phyloP scores from a whole-genome alignment of 345 rosid species.

The Turritis glabra region DNA sequence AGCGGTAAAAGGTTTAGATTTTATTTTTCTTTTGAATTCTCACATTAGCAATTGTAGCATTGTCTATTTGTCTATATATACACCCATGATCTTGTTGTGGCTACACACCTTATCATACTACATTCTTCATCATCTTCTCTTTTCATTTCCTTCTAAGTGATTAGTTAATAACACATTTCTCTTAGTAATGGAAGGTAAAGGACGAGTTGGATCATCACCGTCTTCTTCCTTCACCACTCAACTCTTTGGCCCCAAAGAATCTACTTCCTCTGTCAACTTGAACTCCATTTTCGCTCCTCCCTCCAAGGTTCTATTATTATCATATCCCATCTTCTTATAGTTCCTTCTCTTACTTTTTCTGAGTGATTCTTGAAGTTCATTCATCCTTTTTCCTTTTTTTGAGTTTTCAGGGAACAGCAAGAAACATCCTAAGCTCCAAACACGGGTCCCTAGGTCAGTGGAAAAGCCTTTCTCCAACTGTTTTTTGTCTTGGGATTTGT shows the following conservation, averaged over 20 bases:
- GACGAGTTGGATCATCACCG: conserved; percentile 41
- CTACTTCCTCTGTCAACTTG: conserved; percentile 56
- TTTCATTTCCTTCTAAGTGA: neutral
- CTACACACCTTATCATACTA: conserved; percentile 6
- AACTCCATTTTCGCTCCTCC: conserved; percentile 69
- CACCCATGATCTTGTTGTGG: conserved; percentile 7
- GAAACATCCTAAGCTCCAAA: conserved; percentile 48
- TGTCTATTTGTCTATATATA: conserved; percentile 16
- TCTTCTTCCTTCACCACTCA: conserved; percentile 59
- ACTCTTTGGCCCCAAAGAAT: conserved; percentile 68
- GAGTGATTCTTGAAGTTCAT: neutral
- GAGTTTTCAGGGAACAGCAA: conserved; percentile 49
- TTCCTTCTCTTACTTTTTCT: neutral
- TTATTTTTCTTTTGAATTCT: neutral
- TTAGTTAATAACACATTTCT: neutral
- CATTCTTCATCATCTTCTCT: conserved; percentile 1
- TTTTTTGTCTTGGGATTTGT: neutral
- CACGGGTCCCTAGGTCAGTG: conserved; percentile 54
- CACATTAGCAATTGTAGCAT: conserved; percentile 1
- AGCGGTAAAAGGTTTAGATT: neutral
- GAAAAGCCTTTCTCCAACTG: neutral
- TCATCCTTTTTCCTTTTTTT: neutral
- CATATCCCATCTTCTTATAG: neutral
- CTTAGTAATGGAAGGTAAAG: conserved; percentile 57
- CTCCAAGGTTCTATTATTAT: conserved; percentile 43